Evolutionary conservation across 805 yeast species (phyloP).

Genomic region (Candida xyloterini): DNA sequence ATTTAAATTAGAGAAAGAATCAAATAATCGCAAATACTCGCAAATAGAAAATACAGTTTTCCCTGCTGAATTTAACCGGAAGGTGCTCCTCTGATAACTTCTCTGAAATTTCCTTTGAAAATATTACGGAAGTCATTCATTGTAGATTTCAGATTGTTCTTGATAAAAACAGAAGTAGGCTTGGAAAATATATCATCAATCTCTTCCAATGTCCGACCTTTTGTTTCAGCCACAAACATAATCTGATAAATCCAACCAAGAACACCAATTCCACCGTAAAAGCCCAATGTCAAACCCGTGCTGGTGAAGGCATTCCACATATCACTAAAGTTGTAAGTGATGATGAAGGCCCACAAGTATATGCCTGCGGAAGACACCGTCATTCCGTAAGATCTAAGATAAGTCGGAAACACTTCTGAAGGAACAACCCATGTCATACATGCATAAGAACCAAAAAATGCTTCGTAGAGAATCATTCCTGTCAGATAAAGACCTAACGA

Average conservation of each 20-base stretch:
- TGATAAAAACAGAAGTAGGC: slow-evolving; percentile 39
- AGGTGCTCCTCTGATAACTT: slow-evolving; percentile 1
- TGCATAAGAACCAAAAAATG: slow-evolving; percentile 66
- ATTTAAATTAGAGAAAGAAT: too few relatives aligned
- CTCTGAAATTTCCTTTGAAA: slow-evolving; percentile 18
- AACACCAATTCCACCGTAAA: slow-evolving; percentile 65
- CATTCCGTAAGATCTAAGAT: slow-evolving; percentile 64
- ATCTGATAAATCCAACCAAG: slow-evolving; percentile 52
- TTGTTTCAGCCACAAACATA: slow-evolving; percentile 68
- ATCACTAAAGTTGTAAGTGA: slow-evolving; percentile 58
- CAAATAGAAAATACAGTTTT: neutral
- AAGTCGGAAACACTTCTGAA: slow-evolving; percentile 57
- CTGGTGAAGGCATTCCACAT: slow-evolving; percentile 58
- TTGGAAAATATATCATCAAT: slow-evolving; percentile 59
- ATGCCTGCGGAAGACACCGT: slow-evolving; percentile 53
- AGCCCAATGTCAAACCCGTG: slow-evolving; percentile 62
- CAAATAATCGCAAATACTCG: neutral
- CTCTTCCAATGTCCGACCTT: slow-evolving; percentile 69
- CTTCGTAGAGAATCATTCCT: slow-evolving; percentile 62
- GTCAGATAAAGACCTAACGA: slow-evolving; percentile 60
- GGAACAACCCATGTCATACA: slow-evolving; percentile 69
- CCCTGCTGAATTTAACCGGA: neutral
- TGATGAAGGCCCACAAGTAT: slow-evolving; percentile 61
- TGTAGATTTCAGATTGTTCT: slow-evolving; percentile 30
- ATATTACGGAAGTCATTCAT: slow-evolving; percentile 19